Conservation (phyloP, 192 early-diverging fungal genomes). For the Coemansia sp. region DNA sequence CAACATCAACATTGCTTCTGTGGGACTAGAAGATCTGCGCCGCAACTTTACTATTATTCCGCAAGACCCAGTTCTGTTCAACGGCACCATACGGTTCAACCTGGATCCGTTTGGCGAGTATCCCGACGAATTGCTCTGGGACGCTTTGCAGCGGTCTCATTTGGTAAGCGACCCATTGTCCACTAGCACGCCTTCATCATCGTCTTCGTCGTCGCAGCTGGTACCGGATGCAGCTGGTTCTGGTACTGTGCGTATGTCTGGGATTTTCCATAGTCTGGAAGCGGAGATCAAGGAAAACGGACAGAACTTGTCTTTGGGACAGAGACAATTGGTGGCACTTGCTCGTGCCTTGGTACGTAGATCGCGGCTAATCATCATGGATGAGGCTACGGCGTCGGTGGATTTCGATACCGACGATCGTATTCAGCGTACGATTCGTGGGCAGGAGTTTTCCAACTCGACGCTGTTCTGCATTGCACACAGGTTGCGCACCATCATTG, state of each 20-base stretch:
- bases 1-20: conserved; percentile 68
- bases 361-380: conserved; percentile 74
- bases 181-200: not conserved
- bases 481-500: conserved; percentile 82
- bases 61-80: conserved; percentile 85
- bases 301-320: conserved; percentile 76
- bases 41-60: conserved; percentile 84
- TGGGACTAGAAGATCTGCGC: conserved; percentile 82
- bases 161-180: conserved; percentile 49
- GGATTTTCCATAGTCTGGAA: conserved; percentile 58
- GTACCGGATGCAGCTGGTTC: not conserved
- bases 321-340: conserved; percentile 76
- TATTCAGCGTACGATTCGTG: conserved; percentile 88
- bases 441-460: conserved; percentile 67
- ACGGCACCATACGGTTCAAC: conserved; percentile 82
- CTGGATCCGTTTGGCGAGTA: conserved; percentile 86
- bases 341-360: conserved; percentile 77
- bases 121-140: conserved; percentile 77
- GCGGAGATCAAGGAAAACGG: conserved; percentile 82
- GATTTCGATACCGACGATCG: conserved; percentile 84
- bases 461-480: conserved; percentile 92
- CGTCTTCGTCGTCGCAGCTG: not conserved
- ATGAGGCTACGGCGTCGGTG: conserved; percentile 89
- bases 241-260: conserved; percentile 18
- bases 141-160: conserved; percentile 74